Conservation (phyloP, 352 stramenopile genomes). For the Paralagenidium karlingii region DNA sequence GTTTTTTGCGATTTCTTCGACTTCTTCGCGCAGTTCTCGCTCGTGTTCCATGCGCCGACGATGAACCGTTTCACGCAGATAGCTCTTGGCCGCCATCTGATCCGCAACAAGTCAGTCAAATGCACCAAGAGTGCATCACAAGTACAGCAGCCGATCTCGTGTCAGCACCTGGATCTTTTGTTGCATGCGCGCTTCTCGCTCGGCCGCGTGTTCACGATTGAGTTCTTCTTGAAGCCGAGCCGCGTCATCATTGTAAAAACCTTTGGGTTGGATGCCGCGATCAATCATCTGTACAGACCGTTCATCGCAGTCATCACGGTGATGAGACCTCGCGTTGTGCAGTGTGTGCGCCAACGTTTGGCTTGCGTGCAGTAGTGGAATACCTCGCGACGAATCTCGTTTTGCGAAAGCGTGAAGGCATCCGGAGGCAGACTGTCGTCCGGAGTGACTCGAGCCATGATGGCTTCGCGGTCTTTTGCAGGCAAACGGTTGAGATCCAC, state of each 20-base stretch:
- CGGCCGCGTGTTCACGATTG: slow-evolving; percentile 50
- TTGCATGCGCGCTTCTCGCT: slow-evolving; percentile 44
- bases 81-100: slow-evolving; percentile 54
- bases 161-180: slow-evolving; percentile 60
- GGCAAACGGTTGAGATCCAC: slow-evolving; percentile 47
- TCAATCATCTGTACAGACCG: slow-evolving; percentile 47
- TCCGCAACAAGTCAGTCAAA: not conserved
- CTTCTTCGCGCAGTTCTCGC: slow-evolving; percentile 57
- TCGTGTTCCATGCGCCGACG: slow-evolving; percentile 49
- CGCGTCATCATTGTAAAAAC: slow-evolving; percentile 78
- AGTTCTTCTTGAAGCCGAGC: slow-evolving; percentile 70
- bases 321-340: too few species aligned
- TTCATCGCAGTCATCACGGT: too few species aligned
- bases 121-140: not conserved
- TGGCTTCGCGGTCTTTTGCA: slow-evolving; percentile 47
- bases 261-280: slow-evolving; percentile 70
- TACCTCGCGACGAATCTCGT: slow-evolving; percentile 71
- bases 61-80: slow-evolving; percentile 64
- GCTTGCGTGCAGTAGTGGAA: not conserved
- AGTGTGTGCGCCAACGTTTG: not conserved
- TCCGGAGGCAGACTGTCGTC: slow-evolving; percentile 53
- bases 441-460: slow-evolving; percentile 48
- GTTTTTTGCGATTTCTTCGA: slow-evolving; percentile 51
- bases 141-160: not conserved
- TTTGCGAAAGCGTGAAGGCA: slow-evolving; percentile 61